phyloP scores from a whole-genome alignment of 139 green algal species.

The Auxenochlorella pyrenoidosa region DNA sequence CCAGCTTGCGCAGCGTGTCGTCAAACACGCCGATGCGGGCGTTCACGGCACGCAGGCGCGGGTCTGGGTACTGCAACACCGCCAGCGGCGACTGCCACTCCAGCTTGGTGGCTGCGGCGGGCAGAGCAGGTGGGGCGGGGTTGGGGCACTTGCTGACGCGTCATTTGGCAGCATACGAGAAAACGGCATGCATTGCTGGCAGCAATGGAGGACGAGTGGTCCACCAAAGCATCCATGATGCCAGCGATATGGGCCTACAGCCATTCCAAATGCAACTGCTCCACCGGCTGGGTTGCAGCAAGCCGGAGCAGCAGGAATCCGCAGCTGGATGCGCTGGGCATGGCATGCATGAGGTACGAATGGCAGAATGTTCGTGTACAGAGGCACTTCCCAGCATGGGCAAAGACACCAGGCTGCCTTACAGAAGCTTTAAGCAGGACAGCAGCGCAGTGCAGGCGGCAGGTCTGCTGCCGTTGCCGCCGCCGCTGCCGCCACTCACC shows the following conservation, averaged over 20 bases:
- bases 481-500: not conserved
- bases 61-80: conserved; percentile 94
- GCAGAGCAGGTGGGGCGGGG: not conserved
- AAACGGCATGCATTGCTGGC: too few relatives aligned
- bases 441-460: not conserved
- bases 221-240: too few relatives aligned
- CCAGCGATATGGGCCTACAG: not conserved
- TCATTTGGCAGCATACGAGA: too few relatives aligned
- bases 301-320: not conserved
- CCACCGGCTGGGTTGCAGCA: not conserved
- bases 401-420: too few relatives aligned
- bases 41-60: conserved; percentile 88
- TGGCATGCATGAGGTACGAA: too few relatives aligned
- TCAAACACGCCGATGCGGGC: conserved; percentile 83
- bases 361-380: too few relatives aligned
- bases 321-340: too few relatives aligned
- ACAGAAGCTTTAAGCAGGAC: not conserved
- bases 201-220: too few relatives aligned
- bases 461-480: not conserved
- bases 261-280: not conserved
- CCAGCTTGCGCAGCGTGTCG: conserved; percentile 74
- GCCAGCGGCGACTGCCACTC: conserved; percentile 75
- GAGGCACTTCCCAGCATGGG: too few relatives aligned
- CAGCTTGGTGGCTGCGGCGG: conserved; percentile 63
- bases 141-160: too few relatives aligned